Base-by-base conservation (phyloP, 768 basidiomycete genomes). In the Naganishia onofrii region DNA sequence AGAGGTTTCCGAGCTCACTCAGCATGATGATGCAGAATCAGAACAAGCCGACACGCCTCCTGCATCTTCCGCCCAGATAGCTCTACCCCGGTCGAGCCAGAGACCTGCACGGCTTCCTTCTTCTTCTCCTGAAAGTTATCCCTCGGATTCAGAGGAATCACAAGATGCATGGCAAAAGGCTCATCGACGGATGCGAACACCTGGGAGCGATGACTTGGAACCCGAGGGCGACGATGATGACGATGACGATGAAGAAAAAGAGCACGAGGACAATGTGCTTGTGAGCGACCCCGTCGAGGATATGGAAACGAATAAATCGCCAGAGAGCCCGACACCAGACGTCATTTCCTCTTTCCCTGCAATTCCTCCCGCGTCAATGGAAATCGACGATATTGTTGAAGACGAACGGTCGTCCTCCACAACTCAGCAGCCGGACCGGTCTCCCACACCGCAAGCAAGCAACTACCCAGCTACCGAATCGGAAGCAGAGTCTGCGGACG, bases 101-200 rank as follows among this genome's bases (percentile, higher is more conserved):
- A n/a, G 42, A 17, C 21, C 28, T 42, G 60, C 60, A 44, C 60
- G 60, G 23, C 60, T 63, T 26, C 60, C 60, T 42, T 42, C 36
- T n/a, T 63, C 60, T 3, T 63, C 60, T 26, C 60, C 60, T 2
- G 60, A 63, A 44, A 63, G 38, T 26, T 63, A 63, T 26, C 38
- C 60, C 38, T 63, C 60, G 12, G 60, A 63, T 44, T 63, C 60
- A 26, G 60, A 63, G 26, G 60, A 63, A 26, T 63, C 60, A 23
- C 60, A 28, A 12, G 60, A 63, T 63, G 60, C 36, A 44, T 63
- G 60, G 60, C 60, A 63, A 42, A 26, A 44, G 32, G 60, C 60
- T 28, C 60, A 44, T 28, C 21, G 23, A 6, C 21, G 60, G 0
- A 63, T 63, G 60, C 60, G 60, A 26, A 44, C 60, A 4, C 60